Percentiles rank a stretch among this genome's conserved stretches.
Evolutionary conservation across 495 filamentous ascomycete genomes (phyloP).

Genomic region (Peziza echinospora): DNA sequence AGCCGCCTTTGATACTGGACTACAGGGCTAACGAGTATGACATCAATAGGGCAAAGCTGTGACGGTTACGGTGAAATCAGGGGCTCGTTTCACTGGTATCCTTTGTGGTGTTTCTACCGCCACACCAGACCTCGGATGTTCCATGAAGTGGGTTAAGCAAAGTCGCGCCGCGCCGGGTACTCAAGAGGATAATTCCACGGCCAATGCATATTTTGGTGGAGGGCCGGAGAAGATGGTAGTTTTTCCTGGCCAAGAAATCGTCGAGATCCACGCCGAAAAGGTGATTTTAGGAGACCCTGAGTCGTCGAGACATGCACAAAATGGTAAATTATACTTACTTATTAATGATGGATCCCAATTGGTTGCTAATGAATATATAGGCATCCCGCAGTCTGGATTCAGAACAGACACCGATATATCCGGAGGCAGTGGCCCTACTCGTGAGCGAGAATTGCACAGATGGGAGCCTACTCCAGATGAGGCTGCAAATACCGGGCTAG

Average conservation of each 20-base stretch:
- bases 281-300: slow-evolving; percentile 14
- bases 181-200: slow-evolving; percentile 34
- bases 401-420: slow-evolving; percentile 81
- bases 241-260: slow-evolving; percentile 58
- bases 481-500: slow-evolving; percentile 32
- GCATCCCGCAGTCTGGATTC: slow-evolving; percentile 26
- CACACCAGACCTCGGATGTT: slow-evolving; percentile 36
- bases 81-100: slow-evolving; percentile 52
- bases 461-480: slow-evolving; percentile 46
- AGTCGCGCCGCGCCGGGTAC: slow-evolving; percentile 29
- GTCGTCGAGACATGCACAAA: neutral
- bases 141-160: slow-evolving; percentile 66
- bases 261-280: slow-evolving; percentile 40
- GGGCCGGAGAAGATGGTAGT: slow-evolving; percentile 48
- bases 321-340: neutral
- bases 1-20: too few relatives aligned
- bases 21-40: slow-evolving; percentile 8
- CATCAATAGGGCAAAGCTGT: slow-evolving; percentile 39
- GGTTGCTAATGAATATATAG: slow-evolving; percentile 6
- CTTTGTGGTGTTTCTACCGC: slow-evolving; percentile 40
- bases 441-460: slow-evolving; percentile 57
- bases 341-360: slow-evolving; percentile 1
- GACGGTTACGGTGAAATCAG: slow-evolving; percentile 43
- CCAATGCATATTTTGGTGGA: slow-evolving; percentile 34
- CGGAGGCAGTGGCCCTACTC: slow-evolving; percentile 34